A percentile compares a stretch with the other conserved stretches of the same genome.
These are phyloP conservation scores for Stachybotrys chlorohalonatus DNA, from an alignment of 2,329 filamentous ascomycete species.

Conservation along the genomic window DNA sequence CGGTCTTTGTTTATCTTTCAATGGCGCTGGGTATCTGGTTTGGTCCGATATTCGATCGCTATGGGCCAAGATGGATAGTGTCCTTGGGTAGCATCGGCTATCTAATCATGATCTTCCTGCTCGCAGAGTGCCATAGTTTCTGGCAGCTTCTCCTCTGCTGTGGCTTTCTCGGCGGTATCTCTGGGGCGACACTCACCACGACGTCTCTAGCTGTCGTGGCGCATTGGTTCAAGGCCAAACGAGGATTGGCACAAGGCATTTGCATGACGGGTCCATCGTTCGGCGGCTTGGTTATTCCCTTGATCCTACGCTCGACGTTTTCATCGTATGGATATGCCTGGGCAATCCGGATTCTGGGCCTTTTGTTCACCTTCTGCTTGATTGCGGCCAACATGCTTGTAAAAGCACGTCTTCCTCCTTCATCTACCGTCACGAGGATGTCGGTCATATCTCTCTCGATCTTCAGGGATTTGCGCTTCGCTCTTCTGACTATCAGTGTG, in stretches of 20 bases:
- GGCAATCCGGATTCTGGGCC: constrained; percentile 21
- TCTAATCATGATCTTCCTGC: constrained; percentile 30
- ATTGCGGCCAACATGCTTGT: constrained; percentile 18
- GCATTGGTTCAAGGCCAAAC: constrained; percentile 15
- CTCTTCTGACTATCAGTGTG: constrained; percentile 29
- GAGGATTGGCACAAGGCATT: constrained; percentile 16
- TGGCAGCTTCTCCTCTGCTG: constrained; percentile 39
- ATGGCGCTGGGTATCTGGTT: constrained; percentile 36
- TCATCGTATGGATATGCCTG: constrained; percentile 21
- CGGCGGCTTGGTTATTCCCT: constrained; percentile 22
- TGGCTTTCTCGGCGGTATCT: constrained; percentile 32
- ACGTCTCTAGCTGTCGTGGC: constrained; percentile 22
- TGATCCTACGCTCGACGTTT: constrained; percentile 20
- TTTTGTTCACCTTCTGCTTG: constrained; percentile 16
- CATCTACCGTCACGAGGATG: constrained; percentile 13
- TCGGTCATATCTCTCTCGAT: constrained; percentile 27
- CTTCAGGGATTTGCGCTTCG: constrained; percentile 19
- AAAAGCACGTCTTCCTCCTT: constrained; percentile 5
- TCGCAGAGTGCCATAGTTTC: constrained; percentile 35
- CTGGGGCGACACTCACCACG: constrained; percentile 25
- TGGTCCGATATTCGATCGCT: constrained; percentile 37
- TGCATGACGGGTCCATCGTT: constrained; percentile 14
- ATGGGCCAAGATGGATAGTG: constrained; percentile 31
- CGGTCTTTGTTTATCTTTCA: constrained; percentile 33
- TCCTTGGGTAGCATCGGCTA: constrained; percentile 25